These are phyloP conservation scores for Coffea eugenioides DNA, from an alignment of 257 asterid genomes.

Conservation along the genomic window DNA sequence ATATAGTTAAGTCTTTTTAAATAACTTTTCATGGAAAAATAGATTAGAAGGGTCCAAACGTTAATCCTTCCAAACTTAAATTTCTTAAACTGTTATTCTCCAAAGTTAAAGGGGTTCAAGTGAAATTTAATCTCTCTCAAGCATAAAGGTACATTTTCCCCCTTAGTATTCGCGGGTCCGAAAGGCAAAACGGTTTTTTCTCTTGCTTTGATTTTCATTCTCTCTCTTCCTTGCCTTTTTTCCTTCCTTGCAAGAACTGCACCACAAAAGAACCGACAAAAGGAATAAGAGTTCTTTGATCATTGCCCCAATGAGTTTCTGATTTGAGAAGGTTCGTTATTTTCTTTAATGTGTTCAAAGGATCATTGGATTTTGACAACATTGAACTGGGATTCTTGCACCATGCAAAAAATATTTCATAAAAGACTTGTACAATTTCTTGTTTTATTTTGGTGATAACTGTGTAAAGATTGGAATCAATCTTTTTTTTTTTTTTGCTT, in stretches of 20 bases:
- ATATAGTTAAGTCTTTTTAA: too few species aligned
- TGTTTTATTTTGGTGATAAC: not conserved
- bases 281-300: not conserved
- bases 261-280: not conserved
- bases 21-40: too few species aligned
- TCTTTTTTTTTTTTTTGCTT: too few species aligned
- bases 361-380: not conserved
- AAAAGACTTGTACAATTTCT: not conserved
- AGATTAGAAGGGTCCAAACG: too few species aligned
- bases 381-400: not conserved
- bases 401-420: not conserved
- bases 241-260: not conserved
- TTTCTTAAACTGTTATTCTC: too few species aligned
- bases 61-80: not conserved
- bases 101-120: not conserved
- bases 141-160: not conserved
- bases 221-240: conserved; percentile 6
- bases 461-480: not conserved
- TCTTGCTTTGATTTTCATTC: conserved; percentile 19
- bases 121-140: not conserved
- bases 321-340: not conserved
- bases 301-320: conserved; percentile 3
- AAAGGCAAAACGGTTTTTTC: conserved; percentile 33
- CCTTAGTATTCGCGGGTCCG: conserved; percentile 33
- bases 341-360: not conserved